Evolutionary conservation across 2,329 filamentous ascomycete genomes (phyloP), one percentile per base, ranked within the genome.

Genomic region (Xylariaceae sp.): DNA sequence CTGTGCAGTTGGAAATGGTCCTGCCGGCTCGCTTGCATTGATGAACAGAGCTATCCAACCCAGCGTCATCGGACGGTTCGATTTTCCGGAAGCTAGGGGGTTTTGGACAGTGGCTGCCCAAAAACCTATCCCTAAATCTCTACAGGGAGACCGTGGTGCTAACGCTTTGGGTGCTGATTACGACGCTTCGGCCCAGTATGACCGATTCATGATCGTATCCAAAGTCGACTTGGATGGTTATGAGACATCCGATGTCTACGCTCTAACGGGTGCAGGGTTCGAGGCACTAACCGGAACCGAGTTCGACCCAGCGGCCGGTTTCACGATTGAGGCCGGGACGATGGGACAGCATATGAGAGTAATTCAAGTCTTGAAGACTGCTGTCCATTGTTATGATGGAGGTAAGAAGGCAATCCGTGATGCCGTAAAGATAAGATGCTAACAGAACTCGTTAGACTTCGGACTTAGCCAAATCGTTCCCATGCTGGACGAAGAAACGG

Each of bases 391-490:
- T 62, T 99, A 97, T 68, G 92, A 97, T 72, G 88, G 88, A 74
- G 88, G 90, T 93, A 74, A 81, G 87, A 80, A 50, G 51, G 57
- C 42, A 42, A 13, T 4, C 30, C 23, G 2, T 11, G 5, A 34
- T 8, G 3, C 1, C 11, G 2, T 13, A 17, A 18, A 13, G 37
- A 18, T 15, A 37, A 52, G 3, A 54, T 58, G 42, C 59, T 66
- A 48, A 62, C 58, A 35, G 60, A 55, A 49, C 11, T 67, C 6
- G n/a, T 1, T 69, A 91, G 90, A 96, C 73, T 83, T 99, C 60
- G 90, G 88, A 9, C 81, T 99, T 56, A 87, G 88, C 51, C 93
- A 97, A 70, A 97, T 99, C 57, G 82, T 97, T 53, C 91, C 92
- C 0, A 91, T 97, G 82, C 84, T 90, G 62, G 94, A 97, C 68